phyloP scores from a whole-genome alignment of 1,139 yeast genomes.

The Eremothecium gossypii region DNA sequence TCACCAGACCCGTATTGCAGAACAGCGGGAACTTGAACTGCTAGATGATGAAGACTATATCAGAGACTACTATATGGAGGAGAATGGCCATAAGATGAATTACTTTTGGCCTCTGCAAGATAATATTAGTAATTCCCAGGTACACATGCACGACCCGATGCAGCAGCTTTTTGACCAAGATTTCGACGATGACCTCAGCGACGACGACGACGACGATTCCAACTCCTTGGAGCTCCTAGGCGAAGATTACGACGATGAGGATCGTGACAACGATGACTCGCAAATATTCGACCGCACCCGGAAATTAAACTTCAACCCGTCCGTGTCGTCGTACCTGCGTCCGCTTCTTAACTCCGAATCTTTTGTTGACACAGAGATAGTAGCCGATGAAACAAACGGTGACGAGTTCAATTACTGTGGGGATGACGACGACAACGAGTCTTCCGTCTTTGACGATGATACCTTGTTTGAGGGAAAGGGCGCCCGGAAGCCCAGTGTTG shows the following conservation, averaged over 20 bases:
- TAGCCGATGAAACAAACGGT: slow-evolving; percentile 38
- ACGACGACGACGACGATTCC: slow-evolving; percentile 35
- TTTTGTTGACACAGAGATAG: slow-evolving; percentile 21
- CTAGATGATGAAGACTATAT: slow-evolving; percentile 7
- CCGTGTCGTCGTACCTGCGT: slow-evolving; percentile 2
- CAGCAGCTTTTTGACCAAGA: slow-evolving; percentile 39
- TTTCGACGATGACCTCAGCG: slow-evolving; percentile 41
- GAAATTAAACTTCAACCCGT: not conserved
- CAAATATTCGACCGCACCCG: slow-evolving; percentile 8
- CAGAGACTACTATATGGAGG: slow-evolving; percentile 12
- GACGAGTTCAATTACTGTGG: slow-evolving; percentile 4
- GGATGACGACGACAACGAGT: slow-evolving; percentile 9
- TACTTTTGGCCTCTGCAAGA: slow-evolving; percentile 29
- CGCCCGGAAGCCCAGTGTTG: slow-evolving; percentile 5
- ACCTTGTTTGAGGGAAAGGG: slow-evolving; percentile 5
- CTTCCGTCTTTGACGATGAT: slow-evolving; percentile 5
- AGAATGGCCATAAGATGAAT: slow-evolving; percentile 32
- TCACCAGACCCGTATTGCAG: slow-evolving; percentile 4
- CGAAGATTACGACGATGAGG: slow-evolving; percentile 27
- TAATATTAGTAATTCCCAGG: slow-evolving; percentile 28
- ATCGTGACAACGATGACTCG: slow-evolving; percentile 9
- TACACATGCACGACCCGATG: slow-evolving; percentile 17
- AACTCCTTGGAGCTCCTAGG: slow-evolving; percentile 11
- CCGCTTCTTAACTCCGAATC: not conserved
- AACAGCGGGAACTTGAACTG: slow-evolving; percentile 7